phyloP scores from a whole-genome alignment of 257 asterid species.

The Solanum medicagineum region DNA sequence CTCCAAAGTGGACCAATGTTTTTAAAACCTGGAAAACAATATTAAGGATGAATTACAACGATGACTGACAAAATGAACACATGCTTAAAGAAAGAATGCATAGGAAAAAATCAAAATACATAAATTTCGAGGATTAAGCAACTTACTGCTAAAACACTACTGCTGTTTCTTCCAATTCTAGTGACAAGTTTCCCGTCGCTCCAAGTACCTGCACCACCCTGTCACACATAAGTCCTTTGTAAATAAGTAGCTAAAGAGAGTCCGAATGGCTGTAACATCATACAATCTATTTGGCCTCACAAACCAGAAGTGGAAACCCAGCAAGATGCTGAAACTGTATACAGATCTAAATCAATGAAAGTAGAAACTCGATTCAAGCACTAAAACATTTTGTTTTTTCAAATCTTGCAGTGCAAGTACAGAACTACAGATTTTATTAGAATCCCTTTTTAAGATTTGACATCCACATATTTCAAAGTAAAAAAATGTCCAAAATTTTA shows the following conservation, averaged over 20 bases:
- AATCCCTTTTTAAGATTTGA: neutral
- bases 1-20: constrained; percentile 83
- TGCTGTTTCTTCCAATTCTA: constrained; percentile 84
- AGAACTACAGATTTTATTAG: neutral
- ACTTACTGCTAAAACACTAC: constrained; percentile 61
- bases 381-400: neutral
- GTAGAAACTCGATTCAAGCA: neutral
- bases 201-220: constrained; percentile 99
- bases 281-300: neutral
- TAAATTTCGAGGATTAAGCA: neutral
- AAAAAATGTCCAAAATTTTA: neutral
- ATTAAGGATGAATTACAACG: neutral
- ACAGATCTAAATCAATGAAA: neutral
- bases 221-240: constrained; percentile 74
- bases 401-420: neutral
- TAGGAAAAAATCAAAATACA: neutral
- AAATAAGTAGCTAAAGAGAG: constrained; percentile 13
- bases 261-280: neutral
- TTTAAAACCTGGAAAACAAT: constrained; percentile 54
- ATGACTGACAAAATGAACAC: neutral
- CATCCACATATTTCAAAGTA: neutral
- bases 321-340: neutral
- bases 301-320: neutral
- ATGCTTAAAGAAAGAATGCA: neutral
- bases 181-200: constrained; percentile 97